phyloP scores from a whole-genome alignment of 495 filamentous ascomycete species.

The Penicillium waksmanii region DNA sequence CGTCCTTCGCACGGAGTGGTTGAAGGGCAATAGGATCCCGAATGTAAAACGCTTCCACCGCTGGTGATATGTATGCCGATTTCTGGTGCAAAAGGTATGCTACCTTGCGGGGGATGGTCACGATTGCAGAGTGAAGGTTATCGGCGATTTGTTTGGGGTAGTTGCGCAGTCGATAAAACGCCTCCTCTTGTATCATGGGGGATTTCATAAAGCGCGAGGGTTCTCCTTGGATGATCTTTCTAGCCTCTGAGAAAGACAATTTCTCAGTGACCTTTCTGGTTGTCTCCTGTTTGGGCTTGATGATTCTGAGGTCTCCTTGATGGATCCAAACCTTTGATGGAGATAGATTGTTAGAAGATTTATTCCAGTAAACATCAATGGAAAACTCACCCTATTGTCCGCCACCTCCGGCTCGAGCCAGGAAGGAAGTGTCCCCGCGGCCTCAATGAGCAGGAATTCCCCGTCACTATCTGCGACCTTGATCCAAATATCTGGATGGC shows the following conservation, averaged over 20 bases:
- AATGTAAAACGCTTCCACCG: constrained; percentile 90
- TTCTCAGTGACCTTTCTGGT: constrained; percentile 45
- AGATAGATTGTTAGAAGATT: background rate
- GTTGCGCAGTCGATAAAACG: constrained; percentile 81
- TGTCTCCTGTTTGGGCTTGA: constrained; percentile 57
- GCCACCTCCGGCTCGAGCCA: constrained; percentile 95
- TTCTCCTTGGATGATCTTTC: constrained; percentile 55
- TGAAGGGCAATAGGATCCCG: constrained; percentile 81
- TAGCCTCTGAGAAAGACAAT: constrained; percentile 63
- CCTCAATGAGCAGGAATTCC: constrained; percentile 93
- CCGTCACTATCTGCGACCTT: constrained; percentile 85
- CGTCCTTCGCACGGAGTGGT: constrained; percentile 59
- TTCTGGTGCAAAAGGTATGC: constrained; percentile 78
- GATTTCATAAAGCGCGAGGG: constrained; percentile 63
- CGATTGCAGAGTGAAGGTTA: constrained; percentile 70
- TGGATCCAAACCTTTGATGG: constrained; percentile 72
- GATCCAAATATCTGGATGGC: constrained; percentile 78
- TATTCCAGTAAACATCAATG: no score
- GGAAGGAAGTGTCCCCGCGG: constrained; percentile 80
- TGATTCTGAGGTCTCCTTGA: constrained; percentile 70
- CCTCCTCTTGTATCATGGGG: constrained; percentile 77
- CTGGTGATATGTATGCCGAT: constrained; percentile 75
- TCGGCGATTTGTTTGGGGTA: constrained; percentile 75
- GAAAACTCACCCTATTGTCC: constrained; percentile 67
- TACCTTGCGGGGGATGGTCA: constrained; percentile 78